Evolutionary conservation across 371 early-diverging fungal species (phyloP), one percentile per base, ranked within the genome.

Genomic region (Lichtheimia corymbifera): DNA sequence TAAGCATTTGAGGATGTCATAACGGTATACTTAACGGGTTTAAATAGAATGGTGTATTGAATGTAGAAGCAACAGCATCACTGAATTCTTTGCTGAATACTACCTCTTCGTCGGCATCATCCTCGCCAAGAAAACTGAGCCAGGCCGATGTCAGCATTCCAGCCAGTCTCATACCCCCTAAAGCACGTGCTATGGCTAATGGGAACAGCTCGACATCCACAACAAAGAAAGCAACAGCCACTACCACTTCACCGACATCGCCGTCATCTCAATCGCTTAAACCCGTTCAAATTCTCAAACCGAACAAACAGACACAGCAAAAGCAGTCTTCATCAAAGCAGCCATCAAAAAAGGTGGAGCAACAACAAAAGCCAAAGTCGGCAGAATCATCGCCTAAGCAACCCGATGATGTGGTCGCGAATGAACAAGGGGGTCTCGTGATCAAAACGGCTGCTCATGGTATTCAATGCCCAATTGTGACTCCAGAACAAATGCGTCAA

Each of bases 401-500:
- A 13, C 17, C 13, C 20, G 30, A 47, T 14, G 64, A 54, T 7
- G 41, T 49, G 41, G 25, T 22, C 15, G n/a, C 44, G 4, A 41
- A 18, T 14, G 40, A 50, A 2, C 24, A 49, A 20, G 53, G 42
- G 4, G 53, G 49, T 43, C 56, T 62, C 3, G 40, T 58, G 20
- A 80, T 87, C 52, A 77, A 77, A 51, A 80, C 85, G 2, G 76
- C 80, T 25, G 71, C 82, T 15, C 80, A 83, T 18, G 80, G 74
- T 17, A 63, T 80, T 18, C 56, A 66, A 1, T 82, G 83, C 55
- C 87, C 85, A 5, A 66, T 74, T 2, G 86, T 90, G 20, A 84
- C 85, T 5, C 65, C 79, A 5, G 62, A 60, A 7, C 88, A 88
- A 66, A 87, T 90, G 86, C 67, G 78, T 12, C 80, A 83, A 49